Base-by-base conservation (phyloP, 176 grass and related monocot genomes). In the Oryza meyeriana region DNA sequence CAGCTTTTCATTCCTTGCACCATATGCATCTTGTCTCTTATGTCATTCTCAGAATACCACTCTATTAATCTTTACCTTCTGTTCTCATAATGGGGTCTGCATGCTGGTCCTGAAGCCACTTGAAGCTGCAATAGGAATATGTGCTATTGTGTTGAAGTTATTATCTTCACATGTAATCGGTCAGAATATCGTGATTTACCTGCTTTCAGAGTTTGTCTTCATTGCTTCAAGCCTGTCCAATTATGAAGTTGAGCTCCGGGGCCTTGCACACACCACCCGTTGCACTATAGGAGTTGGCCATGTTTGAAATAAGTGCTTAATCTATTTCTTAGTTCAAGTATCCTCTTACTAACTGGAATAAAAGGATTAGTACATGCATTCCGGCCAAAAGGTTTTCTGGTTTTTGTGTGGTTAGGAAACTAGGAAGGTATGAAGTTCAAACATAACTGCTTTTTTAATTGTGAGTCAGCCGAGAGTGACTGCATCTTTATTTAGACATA, bases 11-110 rank as follows among this genome's bases (percentile, higher is more conserved):
- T 85, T 69, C 58, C 10, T 71, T 24, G 57, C 5, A 1, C 10
- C n/a, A 12, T 59, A 65, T 44, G 83, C 72, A 81, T 77, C 29
- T 45, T 36, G 57, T 76, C 87, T 81, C 57, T 85, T 44, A 48
- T 64, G 72, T 85, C 83, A 28, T 65, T 72, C 71, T 85, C 82
- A 77, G 33, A 64, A 77, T 85, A 80, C 28, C 20, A 65, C 22
- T 55, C 10, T 65, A 69, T 48, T 70, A 18, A 58, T 38, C 10
- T 41, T 67, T 59, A 25, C 8, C 55, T 26, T 42, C 59, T 18
- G 24, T 69, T 61, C 61, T 42, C 34, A n/a, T 72, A 26, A 36
- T 69, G 72, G 76, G 71, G 77, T 81, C 71, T 34, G 24, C 52
- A 71, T 75, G 71, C 44, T 84, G 31, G 24, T 55, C 44, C 62